These are phyloP conservation scores for Calonectria multiphialidica DNA, from an alignment of 2,329 filamentous ascomycete species.

Conservation along the genomic window DNA sequence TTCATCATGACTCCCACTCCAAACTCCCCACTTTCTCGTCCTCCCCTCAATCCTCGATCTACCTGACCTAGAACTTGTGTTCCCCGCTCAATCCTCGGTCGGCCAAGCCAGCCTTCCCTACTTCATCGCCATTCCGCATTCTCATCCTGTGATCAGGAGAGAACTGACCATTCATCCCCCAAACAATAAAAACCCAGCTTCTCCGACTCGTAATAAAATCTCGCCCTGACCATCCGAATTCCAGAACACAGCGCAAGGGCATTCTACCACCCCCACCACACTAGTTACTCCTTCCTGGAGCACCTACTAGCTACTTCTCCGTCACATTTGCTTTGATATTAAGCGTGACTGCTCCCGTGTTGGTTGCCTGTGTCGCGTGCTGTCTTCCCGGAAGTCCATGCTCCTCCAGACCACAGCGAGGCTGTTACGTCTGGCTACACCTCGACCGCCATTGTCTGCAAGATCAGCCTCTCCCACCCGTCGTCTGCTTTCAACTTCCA, in stretches of 20 bases:
- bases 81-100: slow-evolving; percentile 16
- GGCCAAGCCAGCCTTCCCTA: background rate
- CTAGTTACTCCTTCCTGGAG: background rate
- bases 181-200: background rate
- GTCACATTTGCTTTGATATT: background rate
- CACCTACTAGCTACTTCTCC: background rate
- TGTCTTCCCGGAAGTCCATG: slow-evolving; percentile 39
- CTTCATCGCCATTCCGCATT: slow-evolving; percentile 1
- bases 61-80: slow-evolving; percentile 12
- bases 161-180: background rate
- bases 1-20: slow-evolving; percentile 18
- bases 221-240: background rate
- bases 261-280: background rate
- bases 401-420: slow-evolving; percentile 38
- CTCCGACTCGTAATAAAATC: background rate
- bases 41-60: slow-evolving; percentile 1
- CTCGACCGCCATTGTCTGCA: slow-evolving; percentile 26
- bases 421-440: slow-evolving; percentile 35
- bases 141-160: background rate
- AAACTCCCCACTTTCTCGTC: slow-evolving; percentile 21
- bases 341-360: slow-evolving; percentile 23
- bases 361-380: slow-evolving; percentile 26
- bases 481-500: slow-evolving; percentile 34
- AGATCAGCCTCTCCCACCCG: slow-evolving; percentile 24
- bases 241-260: background rate